A percentile compares a stretch with the other conserved stretches of the same genome.
phyloP scores from a whole-genome alignment of 83 land plant genomes.

The Picea abies region DNA sequence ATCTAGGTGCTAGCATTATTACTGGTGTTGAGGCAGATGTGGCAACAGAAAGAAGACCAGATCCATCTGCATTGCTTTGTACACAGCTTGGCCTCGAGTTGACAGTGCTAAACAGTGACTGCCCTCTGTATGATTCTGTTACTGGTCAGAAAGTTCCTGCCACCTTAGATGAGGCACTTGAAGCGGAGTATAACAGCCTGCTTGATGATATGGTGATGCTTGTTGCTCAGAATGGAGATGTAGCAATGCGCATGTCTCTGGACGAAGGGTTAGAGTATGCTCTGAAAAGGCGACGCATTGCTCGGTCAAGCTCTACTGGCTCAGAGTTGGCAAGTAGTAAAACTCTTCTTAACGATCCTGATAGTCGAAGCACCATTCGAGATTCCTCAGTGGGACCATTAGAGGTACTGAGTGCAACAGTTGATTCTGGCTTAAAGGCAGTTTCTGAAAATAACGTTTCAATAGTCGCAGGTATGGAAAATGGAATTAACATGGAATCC shows the following conservation, averaged over 20 bases:
- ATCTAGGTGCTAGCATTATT: conserved; percentile 98
- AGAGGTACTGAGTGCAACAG: background rate
- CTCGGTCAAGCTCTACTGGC: conserved; percentile 7
- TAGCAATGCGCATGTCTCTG: conserved; percentile 85
- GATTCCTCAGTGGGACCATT: conserved; percentile 4
- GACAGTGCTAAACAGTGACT: conserved; percentile 89
- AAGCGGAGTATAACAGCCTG: conserved; percentile 88
- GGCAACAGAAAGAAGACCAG: conserved; percentile 89
- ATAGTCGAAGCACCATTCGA: background rate
- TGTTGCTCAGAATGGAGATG: conserved; percentile 88
- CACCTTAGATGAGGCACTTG: conserved; percentile 88
- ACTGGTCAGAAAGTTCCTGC: conserved; percentile 84
- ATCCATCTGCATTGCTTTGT: conserved; percentile 93
- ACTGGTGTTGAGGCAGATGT: conserved; percentile 98
- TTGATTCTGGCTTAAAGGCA: background rate
- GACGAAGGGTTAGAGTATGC: conserved; percentile 95
- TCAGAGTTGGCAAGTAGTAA: background rate
- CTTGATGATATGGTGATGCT: conserved; percentile 88
- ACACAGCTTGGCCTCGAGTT: conserved; percentile 91
- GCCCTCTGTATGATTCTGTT: conserved; percentile 92
- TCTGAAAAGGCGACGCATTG: conserved; percentile 55
- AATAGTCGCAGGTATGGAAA: background rate
- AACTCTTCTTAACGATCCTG: background rate
- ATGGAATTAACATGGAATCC: conserved; percentile 5
- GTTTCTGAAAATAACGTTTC: background rate